Evolutionary conservation across 2,329 filamentous ascomycete species (phyloP), one percentile per base, ranked within the genome.

Genomic region (Paecilomyces formosus): DNA sequence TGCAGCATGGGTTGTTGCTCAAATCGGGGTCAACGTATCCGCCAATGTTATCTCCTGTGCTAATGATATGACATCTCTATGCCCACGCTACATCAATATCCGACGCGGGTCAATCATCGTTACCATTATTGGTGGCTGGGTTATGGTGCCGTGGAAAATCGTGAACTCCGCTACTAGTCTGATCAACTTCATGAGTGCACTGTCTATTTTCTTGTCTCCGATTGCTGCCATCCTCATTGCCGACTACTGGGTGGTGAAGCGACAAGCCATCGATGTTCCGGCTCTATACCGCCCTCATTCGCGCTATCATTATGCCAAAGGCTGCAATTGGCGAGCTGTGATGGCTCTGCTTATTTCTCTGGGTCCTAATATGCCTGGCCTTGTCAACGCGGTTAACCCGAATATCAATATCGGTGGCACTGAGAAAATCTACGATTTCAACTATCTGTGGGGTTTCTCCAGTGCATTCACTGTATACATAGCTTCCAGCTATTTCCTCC

Each of bases 81-180:
- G 81, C 39, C 82, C 82, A 0, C 74, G 74, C 39, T 83, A 76
- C 63, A 70, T 84, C 65, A 82, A 84, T 67, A 79, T 82, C 58
- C 72, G 78, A 15, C 74, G 79, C 2, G 79, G 79, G 0, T 76
- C 76, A 24, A 63, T 82, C 2, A 63, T 82, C n/a, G 75, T 73
- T 56, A 74, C 76, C 1, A 61, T 79, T 0, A 61, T 78, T 58
- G 67, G 53, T 51, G 58, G 57, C 12, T 81, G 74, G 76, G 60
- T 60, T 11, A 57, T 66, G 13, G 54, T 57, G 9, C 68, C 64
- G n/a, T 68, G 66, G 66, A 65, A 62, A 58, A 68, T 80, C 2
- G 68, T 79, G 53, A 69, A 70, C 26, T 74, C 67, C 1, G 77
- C 77, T 0, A 61, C 66, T 22, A 61, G 55, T 8, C 60, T 69